Evolutionary conservation across 2,329 filamentous ascomycete species (phyloP).

Genomic region (Saccharata proteae): DNA sequence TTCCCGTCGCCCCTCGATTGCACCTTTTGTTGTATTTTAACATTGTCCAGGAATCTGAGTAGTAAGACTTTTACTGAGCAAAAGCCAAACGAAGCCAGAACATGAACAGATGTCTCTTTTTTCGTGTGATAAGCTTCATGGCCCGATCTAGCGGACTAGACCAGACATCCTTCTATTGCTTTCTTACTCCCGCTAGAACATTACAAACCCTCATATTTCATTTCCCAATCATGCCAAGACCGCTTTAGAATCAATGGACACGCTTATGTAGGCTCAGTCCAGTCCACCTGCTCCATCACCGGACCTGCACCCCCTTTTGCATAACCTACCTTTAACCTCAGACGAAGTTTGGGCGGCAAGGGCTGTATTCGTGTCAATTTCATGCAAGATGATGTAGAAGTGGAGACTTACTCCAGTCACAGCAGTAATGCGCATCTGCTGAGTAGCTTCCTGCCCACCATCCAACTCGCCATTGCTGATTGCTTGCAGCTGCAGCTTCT

Average conservation of each 20-base stretch:
- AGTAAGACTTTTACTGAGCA: too few species aligned
- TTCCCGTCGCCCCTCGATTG: too few species aligned
- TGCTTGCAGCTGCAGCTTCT: slow-evolving; percentile 82
- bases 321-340: slow-evolving; percentile 78
- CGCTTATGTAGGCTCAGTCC: slow-evolving; percentile 59
- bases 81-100: too few species aligned
- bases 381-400: slow-evolving; percentile 5
- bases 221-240: neutral
- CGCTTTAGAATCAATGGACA: neutral
- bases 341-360: slow-evolving; percentile 54
- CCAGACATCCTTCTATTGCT: too few species aligned
- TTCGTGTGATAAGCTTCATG: too few species aligned
- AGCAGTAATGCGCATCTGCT: slow-evolving; percentile 72
- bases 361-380: slow-evolving; percentile 33
- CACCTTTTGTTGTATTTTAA: too few species aligned
- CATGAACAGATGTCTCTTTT: too few species aligned
- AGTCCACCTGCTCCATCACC: slow-evolving; percentile 88
- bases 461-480: slow-evolving; percentile 72
- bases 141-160: too few species aligned
- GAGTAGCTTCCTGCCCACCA: slow-evolving; percentile 71
- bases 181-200: too few species aligned
- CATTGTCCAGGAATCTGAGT: too few species aligned
- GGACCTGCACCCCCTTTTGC: slow-evolving; percentile 55
- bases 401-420: slow-evolving; percentile 69
- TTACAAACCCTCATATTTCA: neutral